Percentiles rank a stretch among this genome's conserved stretches.
Evolutionary conservation across 768 basidiomycete genomes (phyloP).

Genomic region (Bullera alba): DNA sequence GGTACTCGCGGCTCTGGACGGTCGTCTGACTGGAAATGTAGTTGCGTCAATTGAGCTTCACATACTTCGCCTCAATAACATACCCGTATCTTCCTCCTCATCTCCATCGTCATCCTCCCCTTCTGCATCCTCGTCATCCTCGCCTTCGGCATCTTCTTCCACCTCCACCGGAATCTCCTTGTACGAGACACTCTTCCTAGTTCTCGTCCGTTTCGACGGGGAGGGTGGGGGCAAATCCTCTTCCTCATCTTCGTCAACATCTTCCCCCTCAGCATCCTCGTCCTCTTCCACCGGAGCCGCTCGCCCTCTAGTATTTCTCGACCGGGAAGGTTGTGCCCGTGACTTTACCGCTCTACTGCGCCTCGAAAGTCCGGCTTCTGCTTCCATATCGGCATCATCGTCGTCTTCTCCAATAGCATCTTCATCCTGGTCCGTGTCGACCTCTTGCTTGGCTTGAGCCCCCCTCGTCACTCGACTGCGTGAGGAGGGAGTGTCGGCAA

Average conservation of each 20-base stretch:
- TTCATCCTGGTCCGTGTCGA: background rate
- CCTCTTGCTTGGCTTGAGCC: no score
- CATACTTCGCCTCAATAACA: background rate
- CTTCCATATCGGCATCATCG: background rate
- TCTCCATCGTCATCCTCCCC: constrained; percentile 9
- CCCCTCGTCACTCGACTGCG: no score
- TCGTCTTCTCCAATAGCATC: background rate
- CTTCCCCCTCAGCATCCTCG: constrained; percentile 12
- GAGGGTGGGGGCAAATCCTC: background rate
- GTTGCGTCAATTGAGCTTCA: background rate
- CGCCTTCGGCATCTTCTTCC: background rate
- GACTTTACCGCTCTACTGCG: background rate
- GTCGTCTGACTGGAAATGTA: background rate
- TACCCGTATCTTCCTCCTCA: constrained; percentile 14
- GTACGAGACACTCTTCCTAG: background rate
- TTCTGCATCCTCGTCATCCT: constrained; percentile 5
- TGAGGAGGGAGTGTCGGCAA: no score
- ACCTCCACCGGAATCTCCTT: background rate
- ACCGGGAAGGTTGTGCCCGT: background rate
- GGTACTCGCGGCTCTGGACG: background rate
- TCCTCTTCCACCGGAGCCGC: constrained; percentile 1
- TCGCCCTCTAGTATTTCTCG: background rate
- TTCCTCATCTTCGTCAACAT: constrained; percentile 16
- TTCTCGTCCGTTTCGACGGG: background rate
- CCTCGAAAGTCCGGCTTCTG: background rate